Base-by-base conservation (phyloP, 805 yeast genomes). In the Teunomyces lycoperdinae region DNA sequence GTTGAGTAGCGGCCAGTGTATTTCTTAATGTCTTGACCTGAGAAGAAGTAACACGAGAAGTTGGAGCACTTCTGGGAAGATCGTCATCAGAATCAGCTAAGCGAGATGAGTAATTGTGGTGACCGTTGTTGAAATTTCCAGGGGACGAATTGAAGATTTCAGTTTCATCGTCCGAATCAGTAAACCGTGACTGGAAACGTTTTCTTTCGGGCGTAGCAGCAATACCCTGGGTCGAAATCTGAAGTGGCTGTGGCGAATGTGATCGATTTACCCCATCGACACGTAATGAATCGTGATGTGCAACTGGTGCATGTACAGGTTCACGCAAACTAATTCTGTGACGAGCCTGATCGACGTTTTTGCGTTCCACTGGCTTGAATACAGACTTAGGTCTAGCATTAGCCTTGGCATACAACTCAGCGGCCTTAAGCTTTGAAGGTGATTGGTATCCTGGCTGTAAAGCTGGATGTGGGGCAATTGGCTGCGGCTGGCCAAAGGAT, bases 381-480 rank as follows among this genome's bases (percentile, higher is more conserved):
- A 59, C 54, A 38, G 74, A 69, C 11, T 50, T 49, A 2, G 77
- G 76, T 48, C 77, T 64, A 53, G 70, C 66, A 47, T 69, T 71
- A 2, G 84, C 83, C 56, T 70, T 70, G 33, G 80, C 79, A 58
- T 78, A 81, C 28, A 79, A 60, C 36, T 79, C 80, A 1, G 82
- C 83, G 8, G 85, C 85, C 51, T 59, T 66, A 17, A 51, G 43
- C 46, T 73, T 74, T 0, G 74, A 64, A 2, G 71, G 74, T 1
- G 74, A 69, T 45, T 64, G 67, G 54, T 71, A 68, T 42, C 62
- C 61, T 8, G 73, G 69, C 44, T 60, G 64, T 31, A 64, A 57
- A 1, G 67, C 66, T 26, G 81, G 81, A 47, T 71, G 76, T 11
- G 67, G 69, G 2, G 66, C 58, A 7, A 68, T 61, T 11, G 71